Base-by-base conservation (phyloP, 331 rosid species). In the Quercus phellos region DNA sequence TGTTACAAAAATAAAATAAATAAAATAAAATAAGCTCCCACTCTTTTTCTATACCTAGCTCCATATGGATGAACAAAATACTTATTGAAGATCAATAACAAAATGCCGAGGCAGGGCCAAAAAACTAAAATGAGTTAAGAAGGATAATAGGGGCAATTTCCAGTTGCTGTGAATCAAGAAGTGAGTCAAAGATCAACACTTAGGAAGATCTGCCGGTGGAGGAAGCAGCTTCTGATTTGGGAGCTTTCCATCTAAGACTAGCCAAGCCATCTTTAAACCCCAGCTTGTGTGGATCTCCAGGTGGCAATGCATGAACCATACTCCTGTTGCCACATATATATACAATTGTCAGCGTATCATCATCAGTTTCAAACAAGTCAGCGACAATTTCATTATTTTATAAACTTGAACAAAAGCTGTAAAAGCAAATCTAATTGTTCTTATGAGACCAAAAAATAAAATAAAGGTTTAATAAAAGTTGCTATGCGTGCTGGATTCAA, bases 241-340 rank as follows among this genome's bases (percentile, higher is more conserved):
- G 12, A 84, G 89, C 69, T 88, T 85, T 76, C 97, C 97, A 79
- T 92, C 93, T 63, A 88, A 87, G 17, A 89, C 92, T 59, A 85
- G 1, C 97, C 97, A 91, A 5, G 91, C 92, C 97, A 89, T 91
- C 86, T 67, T 91, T 75, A 91, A 77, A 18, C 94, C 94, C 94
- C 97, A 91, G 60, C 94, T 91, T 2, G 90, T 89, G 75, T 91
- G 94, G 24, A 89, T 54, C 86, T 89, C 91, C 81, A 91, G 77
- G 78, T 91, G 96, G 77, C 93, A 91, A 84, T 91, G 96, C 96
- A 91, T 89, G 76, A 91, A 89, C 94, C 94, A 89, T 1, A 82
- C 97, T 6, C 93, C 93, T 90, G 66, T 18, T 38, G 22, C 29
- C 32, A 58, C 14, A 56, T 11, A 78, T 12, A 38, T 11, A 2